phyloP scores from a whole-genome alignment of 257 asterid species.

The Osmanthus fragrans region DNA sequence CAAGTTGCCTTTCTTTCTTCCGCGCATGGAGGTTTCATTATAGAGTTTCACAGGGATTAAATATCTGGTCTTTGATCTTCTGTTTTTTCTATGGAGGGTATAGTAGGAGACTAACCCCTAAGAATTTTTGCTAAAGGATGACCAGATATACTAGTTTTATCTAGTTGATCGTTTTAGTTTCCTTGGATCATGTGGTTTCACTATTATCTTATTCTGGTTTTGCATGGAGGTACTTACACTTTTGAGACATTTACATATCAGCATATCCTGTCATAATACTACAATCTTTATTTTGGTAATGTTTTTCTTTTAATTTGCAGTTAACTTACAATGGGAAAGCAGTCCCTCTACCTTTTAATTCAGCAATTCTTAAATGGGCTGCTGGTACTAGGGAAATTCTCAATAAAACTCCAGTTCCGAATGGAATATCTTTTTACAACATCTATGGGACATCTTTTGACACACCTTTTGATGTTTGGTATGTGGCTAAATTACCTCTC shows the following conservation, averaged over 20 bases:
- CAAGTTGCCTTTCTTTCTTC: neutral
- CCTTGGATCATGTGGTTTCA: neutral
- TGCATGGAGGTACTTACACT: neutral
- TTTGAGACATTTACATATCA: neutral
- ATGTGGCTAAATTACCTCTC: conserved; percentile 23
- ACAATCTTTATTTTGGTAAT: neutral
- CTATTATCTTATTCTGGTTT: conserved; percentile 1
- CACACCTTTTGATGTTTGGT: conserved; percentile 92
- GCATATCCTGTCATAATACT: neutral
- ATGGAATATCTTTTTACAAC: conserved; percentile 76
- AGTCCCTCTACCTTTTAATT: conserved; percentile 75
- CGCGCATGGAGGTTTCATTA: no score
- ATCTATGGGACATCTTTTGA: conserved; percentile 79
- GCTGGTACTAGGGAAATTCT: conserved; percentile 65
- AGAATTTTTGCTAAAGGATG: neutral
- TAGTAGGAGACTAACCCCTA: neutral
- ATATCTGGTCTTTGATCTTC: neutral
- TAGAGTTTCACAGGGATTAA: neutral
- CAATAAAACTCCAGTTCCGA: conserved; percentile 53
- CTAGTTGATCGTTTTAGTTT: neutral
- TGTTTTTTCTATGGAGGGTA: neutral
- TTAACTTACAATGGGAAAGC: conserved; percentile 58
- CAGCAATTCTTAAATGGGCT: conserved; percentile 67
- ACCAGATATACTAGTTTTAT: neutral
- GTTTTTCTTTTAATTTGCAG: conserved; percentile 40